Evolutionary conservation across 83 land plant species (phyloP).

Genomic region (Picea abies): DNA sequence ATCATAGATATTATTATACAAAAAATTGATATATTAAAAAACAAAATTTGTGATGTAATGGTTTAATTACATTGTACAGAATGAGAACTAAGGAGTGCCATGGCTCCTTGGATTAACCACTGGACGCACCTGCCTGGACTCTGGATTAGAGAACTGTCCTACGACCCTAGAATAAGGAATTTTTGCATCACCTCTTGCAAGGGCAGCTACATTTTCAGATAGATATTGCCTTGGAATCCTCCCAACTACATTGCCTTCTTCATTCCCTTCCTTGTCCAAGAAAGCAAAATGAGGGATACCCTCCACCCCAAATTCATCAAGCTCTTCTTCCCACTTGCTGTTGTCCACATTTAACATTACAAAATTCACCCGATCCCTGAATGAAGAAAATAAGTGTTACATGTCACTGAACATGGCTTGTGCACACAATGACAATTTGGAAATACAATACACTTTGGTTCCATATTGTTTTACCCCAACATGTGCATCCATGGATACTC

Average conservation of each 20-base stretch:
- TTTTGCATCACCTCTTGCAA: conserved; percentile 70
- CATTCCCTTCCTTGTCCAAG: conserved; percentile 87
- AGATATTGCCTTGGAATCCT: conserved; percentile 76
- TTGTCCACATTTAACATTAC: conserved; percentile 99
- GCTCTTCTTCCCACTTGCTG: conserved; percentile 97
- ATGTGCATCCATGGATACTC: not conserved
- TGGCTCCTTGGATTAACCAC: conserved; percentile 83
- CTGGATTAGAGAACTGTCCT: conserved; percentile 83
- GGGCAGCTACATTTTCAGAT: conserved; percentile 86
- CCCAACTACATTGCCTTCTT: conserved; percentile 96
- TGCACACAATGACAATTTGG: not conserved
- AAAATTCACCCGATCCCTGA: conserved; percentile 91
- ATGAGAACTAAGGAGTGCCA: conserved; percentile 29
- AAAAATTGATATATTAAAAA: not conserved
- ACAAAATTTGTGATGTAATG: not conserved
- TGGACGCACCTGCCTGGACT: conserved; percentile 62
- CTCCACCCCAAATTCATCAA: conserved; percentile 99
- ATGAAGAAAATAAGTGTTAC: conserved; percentile 9
- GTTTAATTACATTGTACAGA: not conserved
- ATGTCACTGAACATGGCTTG: not conserved
- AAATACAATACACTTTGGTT: not conserved
- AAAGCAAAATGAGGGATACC: conserved; percentile 99
- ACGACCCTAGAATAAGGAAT: conserved; percentile 89
- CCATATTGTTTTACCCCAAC: not conserved
- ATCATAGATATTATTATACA: not conserved